These are phyloP conservation scores for Pyrenochaeta sp. DNA, from an alignment of 2,329 filamentous ascomycete genomes.

Conservation along the genomic window DNA sequence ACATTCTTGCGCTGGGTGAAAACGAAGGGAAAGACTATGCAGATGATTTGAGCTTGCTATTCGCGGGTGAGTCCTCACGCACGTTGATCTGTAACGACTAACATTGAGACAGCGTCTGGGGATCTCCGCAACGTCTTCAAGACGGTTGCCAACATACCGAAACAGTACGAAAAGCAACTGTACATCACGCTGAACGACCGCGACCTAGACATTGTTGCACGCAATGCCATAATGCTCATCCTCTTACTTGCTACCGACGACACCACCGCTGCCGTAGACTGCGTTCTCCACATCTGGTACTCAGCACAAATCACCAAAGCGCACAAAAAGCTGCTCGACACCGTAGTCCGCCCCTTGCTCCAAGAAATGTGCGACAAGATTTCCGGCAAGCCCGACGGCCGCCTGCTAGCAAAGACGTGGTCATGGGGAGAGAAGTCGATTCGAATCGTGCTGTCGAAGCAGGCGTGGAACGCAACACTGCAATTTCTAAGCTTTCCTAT, in stretches of 20 bases:
- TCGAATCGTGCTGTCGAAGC: constrained; percentile 36
- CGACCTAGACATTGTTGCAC: constrained; percentile 48
- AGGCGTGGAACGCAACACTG: constrained; percentile 42
- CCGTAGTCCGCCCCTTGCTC: constrained; percentile 39
- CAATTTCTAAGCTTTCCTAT: constrained; percentile 29
- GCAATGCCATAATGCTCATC: constrained; percentile 52
- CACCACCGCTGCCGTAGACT: constrained; percentile 37
- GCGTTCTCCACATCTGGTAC: constrained; percentile 59
- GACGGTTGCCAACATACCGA: constrained; percentile 47
- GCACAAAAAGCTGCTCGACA: constrained; percentile 30
- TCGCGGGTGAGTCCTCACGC: too few species aligned
- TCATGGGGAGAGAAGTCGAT: too few species aligned
- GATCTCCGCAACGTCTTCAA: constrained; percentile 55
- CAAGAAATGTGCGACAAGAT: constrained; percentile 45
- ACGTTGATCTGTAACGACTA: too few species aligned
- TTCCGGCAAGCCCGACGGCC: constrained; percentile 24
- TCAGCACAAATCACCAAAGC: constrained; percentile 46
- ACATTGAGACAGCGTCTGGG: constrained; percentile 54
- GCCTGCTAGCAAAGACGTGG: constrained; percentile 43
- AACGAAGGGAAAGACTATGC: constrained; percentile 34
- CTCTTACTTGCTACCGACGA: constrained; percentile 18
- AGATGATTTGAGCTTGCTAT: constrained; percentile 40
- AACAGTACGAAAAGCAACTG: constrained; percentile 29
- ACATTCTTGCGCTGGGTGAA: constrained; percentile 44
- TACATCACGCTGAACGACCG: constrained; percentile 51